These are phyloP conservation scores for Phytophthora sp. DNA, from an alignment of 352 stramenopile species.

Conservation along the genomic window DNA sequence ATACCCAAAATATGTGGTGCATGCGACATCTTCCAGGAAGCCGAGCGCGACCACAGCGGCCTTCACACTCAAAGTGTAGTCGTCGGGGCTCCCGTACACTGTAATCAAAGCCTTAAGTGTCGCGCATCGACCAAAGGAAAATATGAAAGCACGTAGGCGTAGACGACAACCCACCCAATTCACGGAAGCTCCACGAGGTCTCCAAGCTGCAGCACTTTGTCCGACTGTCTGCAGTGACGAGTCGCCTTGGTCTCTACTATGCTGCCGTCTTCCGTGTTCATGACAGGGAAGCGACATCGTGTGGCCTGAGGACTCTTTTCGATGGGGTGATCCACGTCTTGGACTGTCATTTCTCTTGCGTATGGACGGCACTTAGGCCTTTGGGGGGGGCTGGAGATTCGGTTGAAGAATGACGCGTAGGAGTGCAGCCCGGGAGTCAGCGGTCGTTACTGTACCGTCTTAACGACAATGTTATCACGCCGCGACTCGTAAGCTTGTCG, in stretches of 20 bases:
- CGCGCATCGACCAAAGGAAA: conserved; percentile 2
- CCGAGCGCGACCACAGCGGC: background rate
- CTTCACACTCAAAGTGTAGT: conserved; percentile 7
- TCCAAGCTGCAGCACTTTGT: background rate
- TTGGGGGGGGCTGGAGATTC: too few species aligned
- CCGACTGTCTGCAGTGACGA: background rate
- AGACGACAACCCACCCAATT: conserved; percentile 13
- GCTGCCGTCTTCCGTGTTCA: background rate
- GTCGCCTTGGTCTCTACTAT: background rate
- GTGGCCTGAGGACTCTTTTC: background rate
- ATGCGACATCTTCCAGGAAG: conserved; percentile 13
- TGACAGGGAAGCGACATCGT: background rate
- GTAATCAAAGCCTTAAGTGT: background rate
- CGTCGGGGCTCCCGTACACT: conserved; percentile 2
- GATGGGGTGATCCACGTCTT: background rate
- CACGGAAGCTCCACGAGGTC: background rate
- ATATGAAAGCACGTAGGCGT: conserved; percentile 13
- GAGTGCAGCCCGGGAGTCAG: too few species aligned
- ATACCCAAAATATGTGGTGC: conserved; percentile 4
- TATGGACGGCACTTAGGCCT: too few species aligned
- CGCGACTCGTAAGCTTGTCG: too few species aligned
- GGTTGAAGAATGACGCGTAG: too few species aligned
- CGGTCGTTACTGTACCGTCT: too few species aligned
- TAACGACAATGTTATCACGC: too few species aligned
- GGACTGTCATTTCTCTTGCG: background rate